phyloP scores from a whole-genome alignment of 495 filamentous ascomycete species.

The Xylaria curta region DNA sequence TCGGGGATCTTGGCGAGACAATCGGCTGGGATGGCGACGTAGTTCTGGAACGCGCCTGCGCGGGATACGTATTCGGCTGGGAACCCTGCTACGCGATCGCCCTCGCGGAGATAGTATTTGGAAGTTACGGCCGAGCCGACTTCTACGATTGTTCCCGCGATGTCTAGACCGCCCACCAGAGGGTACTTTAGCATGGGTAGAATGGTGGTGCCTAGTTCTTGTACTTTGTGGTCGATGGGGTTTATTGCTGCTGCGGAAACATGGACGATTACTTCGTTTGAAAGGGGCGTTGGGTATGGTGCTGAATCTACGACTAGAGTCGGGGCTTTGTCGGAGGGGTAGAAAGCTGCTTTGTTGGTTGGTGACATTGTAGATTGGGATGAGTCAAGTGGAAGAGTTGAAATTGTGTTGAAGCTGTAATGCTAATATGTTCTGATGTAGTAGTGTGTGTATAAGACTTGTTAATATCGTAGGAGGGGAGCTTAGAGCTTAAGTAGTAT shows the following conservation, averaged over 20 bases:
- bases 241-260: conserved; percentile 45
- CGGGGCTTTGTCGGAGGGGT: conserved; percentile 9
- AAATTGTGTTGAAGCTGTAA: not conserved
- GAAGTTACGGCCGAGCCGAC: conserved; percentile 52
- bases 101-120: conserved; percentile 44
- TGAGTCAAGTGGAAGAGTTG: too few species aligned
- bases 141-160: conserved; percentile 58
- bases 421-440: not conserved
- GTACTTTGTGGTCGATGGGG: conserved; percentile 52
- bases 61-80: conserved; percentile 28
- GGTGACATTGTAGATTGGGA: not conserved
- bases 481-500: not conserved
- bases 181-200: conserved; percentile 47
- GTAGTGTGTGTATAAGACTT: not conserved
- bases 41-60: conserved; percentile 47
- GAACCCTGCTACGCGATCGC: conserved; percentile 52
- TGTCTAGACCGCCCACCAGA: conserved; percentile 56
- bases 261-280: conserved; percentile 39
- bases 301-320: not conserved
- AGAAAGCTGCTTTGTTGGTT: conserved; percentile 17
- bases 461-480: not conserved
- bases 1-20: conserved; percentile 46
- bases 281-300: conserved; percentile 29
- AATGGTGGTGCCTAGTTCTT: conserved; percentile 32
- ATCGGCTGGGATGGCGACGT: conserved; percentile 37